phyloP scores from a whole-genome alignment of 805 yeast species.

The Debaryomyces prosopidis region DNA sequence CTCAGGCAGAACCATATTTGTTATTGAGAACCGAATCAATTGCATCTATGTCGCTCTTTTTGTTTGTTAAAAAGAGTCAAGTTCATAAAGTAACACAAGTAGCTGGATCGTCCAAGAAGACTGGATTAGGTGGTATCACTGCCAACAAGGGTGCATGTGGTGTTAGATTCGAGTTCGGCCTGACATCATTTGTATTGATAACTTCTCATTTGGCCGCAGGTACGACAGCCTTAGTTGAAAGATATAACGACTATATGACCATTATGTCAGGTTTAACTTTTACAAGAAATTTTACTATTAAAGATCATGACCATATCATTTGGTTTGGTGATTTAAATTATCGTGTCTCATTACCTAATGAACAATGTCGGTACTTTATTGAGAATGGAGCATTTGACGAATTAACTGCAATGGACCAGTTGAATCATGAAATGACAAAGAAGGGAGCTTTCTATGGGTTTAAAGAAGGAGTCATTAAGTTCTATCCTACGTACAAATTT shows the following conservation, averaged over 20 bases:
- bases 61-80: slow-evolving; percentile 52
- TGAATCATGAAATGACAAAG: slow-evolving; percentile 67
- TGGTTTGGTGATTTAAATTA: slow-evolving; percentile 96
- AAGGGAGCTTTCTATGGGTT: slow-evolving; percentile 78
- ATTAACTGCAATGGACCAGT: slow-evolving; percentile 74
- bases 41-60: slow-evolving; percentile 64
- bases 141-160: slow-evolving; percentile 98
- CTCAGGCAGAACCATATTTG: slow-evolving; percentile 47
- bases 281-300: slow-evolving; percentile 66
- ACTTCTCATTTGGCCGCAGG: slow-evolving; percentile 97
- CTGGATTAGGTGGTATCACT: slow-evolving; percentile 95
- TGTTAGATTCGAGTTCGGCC: slow-evolving; percentile 79
- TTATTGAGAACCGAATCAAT: slow-evolving; percentile 73
- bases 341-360: slow-evolving; percentile 71
- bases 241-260: slow-evolving; percentile 80
- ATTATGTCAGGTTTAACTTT: slow-evolving; percentile 76
- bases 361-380: slow-evolving; percentile 58
- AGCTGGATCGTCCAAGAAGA: slow-evolving; percentile 91
- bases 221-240: slow-evolving; percentile 71
- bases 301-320: slow-evolving; percentile 79
- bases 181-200: slow-evolving; percentile 77
- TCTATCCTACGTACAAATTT: slow-evolving; percentile 92
- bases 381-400: slow-evolving; percentile 46
- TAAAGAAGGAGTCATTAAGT: slow-evolving; percentile 75
- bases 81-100: slow-evolving; percentile 64